Conservation (phyloP, 2,329 filamentous ascomycete species). For the Calonectria pseudoreteaudii region DNA sequence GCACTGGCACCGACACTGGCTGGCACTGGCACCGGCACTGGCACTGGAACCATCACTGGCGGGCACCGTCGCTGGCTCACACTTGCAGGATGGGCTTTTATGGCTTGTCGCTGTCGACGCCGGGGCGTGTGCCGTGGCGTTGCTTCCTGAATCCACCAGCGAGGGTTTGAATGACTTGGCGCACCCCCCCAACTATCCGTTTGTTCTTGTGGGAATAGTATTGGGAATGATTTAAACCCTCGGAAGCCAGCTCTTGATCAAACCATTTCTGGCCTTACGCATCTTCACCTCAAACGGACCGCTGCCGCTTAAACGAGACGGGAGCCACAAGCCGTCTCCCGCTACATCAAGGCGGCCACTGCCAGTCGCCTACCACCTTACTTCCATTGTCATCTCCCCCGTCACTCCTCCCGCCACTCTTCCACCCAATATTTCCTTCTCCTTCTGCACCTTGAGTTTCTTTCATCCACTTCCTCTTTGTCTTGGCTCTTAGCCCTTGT, state of each 20-base stretch:
- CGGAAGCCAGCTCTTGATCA: slow-evolving; percentile 37
- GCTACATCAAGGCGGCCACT: slow-evolving; percentile 43
- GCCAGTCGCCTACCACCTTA: slow-evolving; percentile 39
- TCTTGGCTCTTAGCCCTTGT: not conserved
- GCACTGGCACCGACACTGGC: not conserved
- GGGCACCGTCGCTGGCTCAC: not conserved
- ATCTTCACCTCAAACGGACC: slow-evolving; percentile 35
- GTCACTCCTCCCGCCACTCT: slow-evolving; percentile 26
- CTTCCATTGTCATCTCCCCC: slow-evolving; percentile 43
- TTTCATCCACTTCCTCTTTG: slow-evolving; percentile 19
- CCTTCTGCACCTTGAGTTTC: not conserved
- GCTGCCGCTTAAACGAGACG: slow-evolving; percentile 37
- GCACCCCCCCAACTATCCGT: slow-evolving; percentile 33
- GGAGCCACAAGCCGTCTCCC: slow-evolving; percentile 38
- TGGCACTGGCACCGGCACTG: slow-evolving; percentile 1
- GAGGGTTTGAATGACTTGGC: slow-evolving; percentile 22
- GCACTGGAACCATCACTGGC: not conserved
- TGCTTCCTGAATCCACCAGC: slow-evolving; percentile 24
- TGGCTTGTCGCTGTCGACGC: not conserved
- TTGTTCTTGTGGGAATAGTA: slow-evolving; percentile 31
- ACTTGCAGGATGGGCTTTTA: not conserved
- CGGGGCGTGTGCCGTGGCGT: slow-evolving; percentile 6
- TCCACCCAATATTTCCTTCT: slow-evolving; percentile 8
- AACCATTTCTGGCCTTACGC: slow-evolving; percentile 33
- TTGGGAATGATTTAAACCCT: slow-evolving; percentile 30